Conservation (phyloP, 805 yeast genomes). For the Yarrowia bubula region DNA sequence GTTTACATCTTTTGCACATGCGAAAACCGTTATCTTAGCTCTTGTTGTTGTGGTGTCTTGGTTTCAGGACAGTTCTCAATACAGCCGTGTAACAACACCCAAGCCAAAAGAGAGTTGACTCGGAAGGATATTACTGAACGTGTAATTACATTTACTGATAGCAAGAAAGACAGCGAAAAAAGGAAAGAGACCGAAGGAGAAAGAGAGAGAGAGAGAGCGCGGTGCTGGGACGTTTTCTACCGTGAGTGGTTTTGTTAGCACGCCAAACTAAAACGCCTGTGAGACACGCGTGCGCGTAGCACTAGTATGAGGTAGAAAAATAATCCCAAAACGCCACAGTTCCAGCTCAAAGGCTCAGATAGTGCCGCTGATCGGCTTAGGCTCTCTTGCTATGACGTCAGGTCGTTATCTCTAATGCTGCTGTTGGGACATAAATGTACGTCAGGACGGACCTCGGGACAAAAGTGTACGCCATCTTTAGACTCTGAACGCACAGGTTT, state of each 20-base stretch:
- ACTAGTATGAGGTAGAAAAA: too few species aligned
- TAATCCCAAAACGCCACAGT: too few species aligned
- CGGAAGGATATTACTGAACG: not conserved
- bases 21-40: not conserved
- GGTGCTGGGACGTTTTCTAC: not conserved
- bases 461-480: slow-evolving; percentile 7
- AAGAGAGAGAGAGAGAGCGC: not conserved
- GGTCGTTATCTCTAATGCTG: slow-evolving; percentile 1
- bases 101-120: slow-evolving; percentile 8
- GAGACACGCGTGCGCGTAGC: not conserved
- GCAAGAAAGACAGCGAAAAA: not conserved
- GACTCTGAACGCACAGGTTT: not conserved
- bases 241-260: not conserved
- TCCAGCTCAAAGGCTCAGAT: not conserved
- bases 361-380: not conserved
- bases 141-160: not conserved
- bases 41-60: not conserved
- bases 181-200: not conserved
- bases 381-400: slow-evolving; percentile 14
- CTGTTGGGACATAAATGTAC: slow-evolving; percentile 7
- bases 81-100: not conserved
- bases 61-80: not conserved
- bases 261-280: not conserved
- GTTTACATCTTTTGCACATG: not conserved
- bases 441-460: not conserved